Conservation (phyloP, 164 flowering plant genomes). For the Euptelea pleiosperma region DNA sequence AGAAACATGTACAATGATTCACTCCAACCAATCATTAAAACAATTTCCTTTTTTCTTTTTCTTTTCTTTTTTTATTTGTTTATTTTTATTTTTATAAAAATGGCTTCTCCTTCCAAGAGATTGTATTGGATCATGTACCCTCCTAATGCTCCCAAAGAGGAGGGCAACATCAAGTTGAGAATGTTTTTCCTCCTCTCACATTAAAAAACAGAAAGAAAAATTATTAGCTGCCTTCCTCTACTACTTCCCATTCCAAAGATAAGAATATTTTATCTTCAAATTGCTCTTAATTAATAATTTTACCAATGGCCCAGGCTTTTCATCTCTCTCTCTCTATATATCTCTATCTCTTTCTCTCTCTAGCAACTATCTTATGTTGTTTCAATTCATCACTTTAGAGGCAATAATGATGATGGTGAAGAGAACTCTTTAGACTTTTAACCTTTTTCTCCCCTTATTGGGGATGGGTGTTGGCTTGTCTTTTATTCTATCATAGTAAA, state of each 20-base stretch:
- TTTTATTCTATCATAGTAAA: slow-evolving; percentile 2
- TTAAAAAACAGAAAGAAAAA: no score
- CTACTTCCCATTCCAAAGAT: not conserved
- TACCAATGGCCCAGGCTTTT: not conserved
- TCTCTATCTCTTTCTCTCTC: not conserved
- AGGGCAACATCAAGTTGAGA: slow-evolving; percentile 1
- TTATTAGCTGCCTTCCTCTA: not conserved
- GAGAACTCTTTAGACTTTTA: not conserved
- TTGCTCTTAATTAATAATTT: slow-evolving; percentile 7
- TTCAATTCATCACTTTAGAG: not conserved
- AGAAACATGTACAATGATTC: slow-evolving; percentile 2
- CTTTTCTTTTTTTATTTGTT: no score
- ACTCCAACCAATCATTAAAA: not conserved
- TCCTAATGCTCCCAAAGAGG: slow-evolving; percentile 12
- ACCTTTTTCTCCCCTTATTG: slow-evolving; percentile 1
- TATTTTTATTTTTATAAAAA: not conserved
- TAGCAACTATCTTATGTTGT: no score
- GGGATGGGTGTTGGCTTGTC: slow-evolving; percentile 13
- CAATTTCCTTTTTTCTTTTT: no score
- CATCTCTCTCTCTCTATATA: slow-evolving; percentile 4
- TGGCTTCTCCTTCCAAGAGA: not conserved
- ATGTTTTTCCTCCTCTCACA: not conserved
- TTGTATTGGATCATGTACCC: slow-evolving; percentile 12
- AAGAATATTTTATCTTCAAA: slow-evolving; percentile 9
- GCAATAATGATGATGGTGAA: slow-evolving; percentile 2